phyloP scores from a whole-genome alignment of 108 stramenopile species.

The Cyclostephanos tholiformis region DNA sequence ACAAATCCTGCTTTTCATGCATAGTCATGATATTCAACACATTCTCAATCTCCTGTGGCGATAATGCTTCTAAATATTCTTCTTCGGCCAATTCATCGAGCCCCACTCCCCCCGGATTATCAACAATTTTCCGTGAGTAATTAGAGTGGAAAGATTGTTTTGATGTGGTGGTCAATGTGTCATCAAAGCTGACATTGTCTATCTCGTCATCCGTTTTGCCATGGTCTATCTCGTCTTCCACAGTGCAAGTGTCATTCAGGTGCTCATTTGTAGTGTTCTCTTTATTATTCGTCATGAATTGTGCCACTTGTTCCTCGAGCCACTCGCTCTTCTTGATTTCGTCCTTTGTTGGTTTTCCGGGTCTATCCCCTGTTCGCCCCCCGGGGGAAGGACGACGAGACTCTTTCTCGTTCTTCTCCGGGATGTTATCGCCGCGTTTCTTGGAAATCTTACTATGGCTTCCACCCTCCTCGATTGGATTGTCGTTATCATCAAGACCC shows the following conservation, averaged over 20 bases:
- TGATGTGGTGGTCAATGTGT: conserved; percentile 8
- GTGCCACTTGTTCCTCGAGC: conserved; percentile 13
- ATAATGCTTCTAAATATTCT: background rate
- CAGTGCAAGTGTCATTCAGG: background rate
- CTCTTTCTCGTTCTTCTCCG: background rate
- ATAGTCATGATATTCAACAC: conserved; percentile 12
- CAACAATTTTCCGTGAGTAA: background rate
- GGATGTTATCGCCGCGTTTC: background rate
- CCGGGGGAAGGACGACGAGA: background rate
- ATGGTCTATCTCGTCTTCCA: background rate
- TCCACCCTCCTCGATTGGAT: background rate
- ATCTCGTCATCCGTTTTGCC: background rate
- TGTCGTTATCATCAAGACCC: conserved; percentile 3
- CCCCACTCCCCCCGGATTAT: background rate
- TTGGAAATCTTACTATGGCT: background rate
- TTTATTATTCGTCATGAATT: background rate
- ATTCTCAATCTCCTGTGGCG: background rate
- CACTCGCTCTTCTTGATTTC: conserved; percentile 3
- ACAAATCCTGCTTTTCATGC: conserved; percentile 22
- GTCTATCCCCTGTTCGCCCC: background rate
- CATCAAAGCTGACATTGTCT: conserved; percentile 6
- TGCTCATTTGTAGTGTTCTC: background rate
- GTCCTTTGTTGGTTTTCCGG: background rate
- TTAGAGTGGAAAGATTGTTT: background rate
- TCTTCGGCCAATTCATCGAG: background rate